Evolutionary conservation across 2,329 filamentous ascomycete genomes (phyloP).

Genomic region (Colletotrichum sp.): DNA sequence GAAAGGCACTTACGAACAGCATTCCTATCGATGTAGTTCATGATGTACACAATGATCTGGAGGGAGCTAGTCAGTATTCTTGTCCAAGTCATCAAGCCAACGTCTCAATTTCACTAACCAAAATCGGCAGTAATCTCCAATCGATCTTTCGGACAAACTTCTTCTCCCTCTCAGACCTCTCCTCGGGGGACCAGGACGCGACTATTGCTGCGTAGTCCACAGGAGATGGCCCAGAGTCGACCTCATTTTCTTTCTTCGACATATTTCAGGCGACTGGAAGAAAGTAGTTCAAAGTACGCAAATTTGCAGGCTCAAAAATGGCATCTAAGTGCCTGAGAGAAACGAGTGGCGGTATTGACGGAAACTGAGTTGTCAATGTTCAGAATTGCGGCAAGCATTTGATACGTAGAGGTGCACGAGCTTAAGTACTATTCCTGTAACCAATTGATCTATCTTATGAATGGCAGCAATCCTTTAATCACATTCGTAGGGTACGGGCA

Average conservation of each 20-base stretch:
- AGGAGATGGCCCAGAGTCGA: neutral
- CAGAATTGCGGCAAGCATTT: neutral
- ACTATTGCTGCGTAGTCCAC: constrained; percentile 17
- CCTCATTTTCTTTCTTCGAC: neutral
- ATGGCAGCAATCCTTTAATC: neutral
- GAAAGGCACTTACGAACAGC: constrained; percentile 20
- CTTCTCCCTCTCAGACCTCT: constrained; percentile 50
- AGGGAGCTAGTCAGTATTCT: neutral
- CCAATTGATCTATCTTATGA: neutral
- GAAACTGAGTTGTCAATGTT: neutral
- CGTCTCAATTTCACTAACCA: constrained; percentile 38
- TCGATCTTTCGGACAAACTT: constrained; percentile 64
- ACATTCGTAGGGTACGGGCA: neutral
- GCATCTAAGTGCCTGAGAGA: neutral
- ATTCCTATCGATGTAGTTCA: constrained; percentile 60
- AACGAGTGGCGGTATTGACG: neutral
- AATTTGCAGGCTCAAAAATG: neutral
- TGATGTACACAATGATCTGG: constrained; percentile 59
- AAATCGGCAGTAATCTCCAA: constrained; percentile 58
- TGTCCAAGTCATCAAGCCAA: neutral
- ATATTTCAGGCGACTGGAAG: neutral
- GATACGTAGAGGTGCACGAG: neutral
- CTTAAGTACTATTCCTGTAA: neutral
- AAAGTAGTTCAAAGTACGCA: neutral
- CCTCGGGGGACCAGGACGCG: constrained; percentile 32